A percentile compares a stretch with the other conserved stretches of the same genome.
Conservation (phyloP, 768 basidiomycete species). For the Megacollybia marginata region DNA sequence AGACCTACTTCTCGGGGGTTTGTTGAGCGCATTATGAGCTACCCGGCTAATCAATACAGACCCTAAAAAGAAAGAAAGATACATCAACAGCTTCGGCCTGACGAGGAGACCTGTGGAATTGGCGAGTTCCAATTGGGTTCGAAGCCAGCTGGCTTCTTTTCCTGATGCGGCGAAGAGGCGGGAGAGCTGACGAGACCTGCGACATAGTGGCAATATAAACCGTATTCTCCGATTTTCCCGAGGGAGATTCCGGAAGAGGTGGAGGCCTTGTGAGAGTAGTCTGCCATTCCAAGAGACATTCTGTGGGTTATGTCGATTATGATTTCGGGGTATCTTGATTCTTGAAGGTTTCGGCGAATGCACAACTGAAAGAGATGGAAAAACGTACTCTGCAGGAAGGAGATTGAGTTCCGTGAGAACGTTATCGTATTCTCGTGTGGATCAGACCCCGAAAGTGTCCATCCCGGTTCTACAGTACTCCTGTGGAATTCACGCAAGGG, state of each 20-base stretch:
- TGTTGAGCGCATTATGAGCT: constrained; percentile 86
- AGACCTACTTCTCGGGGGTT: constrained; percentile 88
- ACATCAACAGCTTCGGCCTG: constrained; percentile 57
- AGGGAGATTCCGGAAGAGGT: constrained; percentile 44
- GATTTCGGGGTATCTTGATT: constrained; percentile 58
- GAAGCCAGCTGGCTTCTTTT: constrained; percentile 72
- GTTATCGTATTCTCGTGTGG: constrained; percentile 81
- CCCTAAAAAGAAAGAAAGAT: not conserved
- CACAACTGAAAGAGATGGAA: not conserved
- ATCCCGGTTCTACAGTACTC: constrained; percentile 74
- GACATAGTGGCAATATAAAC: constrained; percentile 98
- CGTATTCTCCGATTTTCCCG: constrained; percentile 76
- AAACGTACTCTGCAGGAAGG: constrained; percentile 54
- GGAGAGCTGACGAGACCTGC: constrained; percentile 95
- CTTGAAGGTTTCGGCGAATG: no score
- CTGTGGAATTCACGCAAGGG: constrained; percentile 77
- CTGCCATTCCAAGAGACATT: not conserved
- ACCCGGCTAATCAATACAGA: no score
- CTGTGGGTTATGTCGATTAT: constrained; percentile 47
- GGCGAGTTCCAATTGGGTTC: constrained; percentile 75
- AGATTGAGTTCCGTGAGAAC: constrained; percentile 75
- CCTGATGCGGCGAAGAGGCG: constrained; percentile 81
- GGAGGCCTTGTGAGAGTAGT: constrained; percentile 81
- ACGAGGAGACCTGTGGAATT: constrained; percentile 95
- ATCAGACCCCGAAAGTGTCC: constrained; percentile 77